Percentiles rank a stretch among this genome's conserved stretches.
phyloP scores from a whole-genome alignment of 805 yeast genomes.

The Yamadazyma olivae region DNA sequence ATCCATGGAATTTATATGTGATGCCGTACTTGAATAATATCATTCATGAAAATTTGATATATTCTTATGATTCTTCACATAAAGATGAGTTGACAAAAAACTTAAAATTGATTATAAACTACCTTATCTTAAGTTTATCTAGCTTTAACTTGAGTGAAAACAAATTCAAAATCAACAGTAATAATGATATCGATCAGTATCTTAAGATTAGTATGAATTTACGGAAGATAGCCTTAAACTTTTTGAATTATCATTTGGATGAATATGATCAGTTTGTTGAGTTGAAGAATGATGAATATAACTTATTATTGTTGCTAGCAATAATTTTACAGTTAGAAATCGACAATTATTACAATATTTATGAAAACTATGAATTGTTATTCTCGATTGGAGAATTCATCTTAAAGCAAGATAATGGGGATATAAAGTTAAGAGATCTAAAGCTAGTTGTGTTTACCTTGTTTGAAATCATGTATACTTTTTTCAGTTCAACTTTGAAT shows the following conservation, averaged over 20 bases:
- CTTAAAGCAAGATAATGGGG: slow-evolving; percentile 10
- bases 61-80: background rate
- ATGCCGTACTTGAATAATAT: slow-evolving; percentile 28
- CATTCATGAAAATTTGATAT: slow-evolving; percentile 24
- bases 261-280: slow-evolving; percentile 29
- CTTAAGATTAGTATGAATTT: slow-evolving; percentile 29
- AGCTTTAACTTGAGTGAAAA: slow-evolving; percentile 8
- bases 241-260: slow-evolving; percentile 39
- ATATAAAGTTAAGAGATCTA: background rate
- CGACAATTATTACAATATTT: slow-evolving; percentile 37
- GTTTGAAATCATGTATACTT: slow-evolving; percentile 19
- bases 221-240: slow-evolving; percentile 32
- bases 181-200: slow-evolving; percentile 20
- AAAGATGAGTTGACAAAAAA: slow-evolving; percentile 4
- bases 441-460: slow-evolving; percentile 4
- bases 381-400: slow-evolving; percentile 40
- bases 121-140: slow-evolving; percentile 22
- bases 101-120: slow-evolving; percentile 23
- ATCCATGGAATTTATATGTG: slow-evolving; percentile 27
- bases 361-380: slow-evolving; percentile 39
- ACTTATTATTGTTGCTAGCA: slow-evolving; percentile 29
- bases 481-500: slow-evolving; percentile 46
- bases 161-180: slow-evolving; percentile 11
- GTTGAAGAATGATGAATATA: slow-evolving; percentile 23
- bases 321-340: slow-evolving; percentile 36